Percentiles rank a stretch among this genome's conserved stretches.
These are phyloP conservation scores for Citrus australasica DNA, from an alignment of 345 rosid species.

Conservation along the genomic window DNA sequence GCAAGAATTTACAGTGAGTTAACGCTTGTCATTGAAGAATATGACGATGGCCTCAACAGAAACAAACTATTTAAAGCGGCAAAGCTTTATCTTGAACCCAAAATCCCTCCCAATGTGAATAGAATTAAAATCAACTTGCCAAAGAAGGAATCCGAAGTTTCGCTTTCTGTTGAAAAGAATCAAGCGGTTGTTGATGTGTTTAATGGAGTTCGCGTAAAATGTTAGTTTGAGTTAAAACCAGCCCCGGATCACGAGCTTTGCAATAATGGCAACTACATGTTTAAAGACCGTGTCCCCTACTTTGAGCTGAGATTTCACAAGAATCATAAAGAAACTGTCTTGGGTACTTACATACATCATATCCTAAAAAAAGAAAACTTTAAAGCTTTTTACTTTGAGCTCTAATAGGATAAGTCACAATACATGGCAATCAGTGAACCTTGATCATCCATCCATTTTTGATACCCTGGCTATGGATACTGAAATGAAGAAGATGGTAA, in stretches of 20 bases:
- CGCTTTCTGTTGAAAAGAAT: slow-evolving; percentile 16
- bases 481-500: slow-evolving; percentile 22
- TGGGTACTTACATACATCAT: slow-evolving; percentile 20
- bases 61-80: slow-evolving; percentile 7
- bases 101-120: not conserved
- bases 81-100: slow-evolving; percentile 35
- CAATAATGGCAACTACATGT: not conserved
- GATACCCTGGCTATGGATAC: slow-evolving; percentile 27
- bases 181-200: slow-evolving; percentile 1
- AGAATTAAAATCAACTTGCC: not conserved
- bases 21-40: not conserved
- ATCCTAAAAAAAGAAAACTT: slow-evolving; percentile 16
- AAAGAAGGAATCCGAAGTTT: not conserved
- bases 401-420: not conserved
- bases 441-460: slow-evolving; percentile 31
- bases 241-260: not conserved
- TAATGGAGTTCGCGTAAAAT: slow-evolving; percentile 20
- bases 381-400: slow-evolving; percentile 23
- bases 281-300: not conserved
- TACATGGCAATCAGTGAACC: slow-evolving; percentile 29
- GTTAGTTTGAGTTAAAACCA: slow-evolving; percentile 6
- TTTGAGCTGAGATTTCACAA: slow-evolving; percentile 30
- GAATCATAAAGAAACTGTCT: slow-evolving; percentile 23
- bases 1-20: not conserved
- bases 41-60: not conserved